Evolutionary conservation across 371 early-diverging fungal species (phyloP), one percentile per base, ranked within the genome.

Genomic region (Lichtheimia corymbifera): DNA sequence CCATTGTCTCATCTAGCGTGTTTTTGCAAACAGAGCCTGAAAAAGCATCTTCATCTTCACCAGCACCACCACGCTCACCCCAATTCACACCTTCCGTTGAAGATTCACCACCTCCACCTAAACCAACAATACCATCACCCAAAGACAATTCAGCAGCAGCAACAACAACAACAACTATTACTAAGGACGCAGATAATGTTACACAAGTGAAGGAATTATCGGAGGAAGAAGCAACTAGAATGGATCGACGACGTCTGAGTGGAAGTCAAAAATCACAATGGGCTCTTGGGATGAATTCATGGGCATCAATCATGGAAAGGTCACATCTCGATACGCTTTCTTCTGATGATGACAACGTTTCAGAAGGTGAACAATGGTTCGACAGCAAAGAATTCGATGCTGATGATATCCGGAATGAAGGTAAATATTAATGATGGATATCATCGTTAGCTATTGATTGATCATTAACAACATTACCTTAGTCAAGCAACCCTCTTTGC

Each of bases 211-310:
- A 35, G 11, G 35, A 35, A 35, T 35, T 35, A 30, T 35, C 24
- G 9, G 45, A 15, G 40, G 53, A 55, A 20, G 51, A 47, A 28
- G 41, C 50, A 14, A 53, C 50, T 18, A 53, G 20, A 14, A 47
- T 57, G 42, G 61, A 53, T 57, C 61, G 30, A 22, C 62, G 62
- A 60, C 65, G 66, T 40, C 63, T 62, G 20, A 75, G 76, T 61
- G 79, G 79, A 25, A 73, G 73, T 55, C 79, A 79, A 65, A 79
- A 79, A 24, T 71, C 73, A 9, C 67, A 75, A 11, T 79, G 79
- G 79, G 65, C 76, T 0, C 68, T 73, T 54, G 73, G 65, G 5
- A 66, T 75, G 67, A 68, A 65, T 11, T 73, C 79, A 4, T 79
- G 75, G 79, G 73, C 73, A 25, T 67, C 73, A 0, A 64, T 54